phyloP scores from a whole-genome alignment of 139 green algal genomes.

The Micractinium conductrix region DNA sequence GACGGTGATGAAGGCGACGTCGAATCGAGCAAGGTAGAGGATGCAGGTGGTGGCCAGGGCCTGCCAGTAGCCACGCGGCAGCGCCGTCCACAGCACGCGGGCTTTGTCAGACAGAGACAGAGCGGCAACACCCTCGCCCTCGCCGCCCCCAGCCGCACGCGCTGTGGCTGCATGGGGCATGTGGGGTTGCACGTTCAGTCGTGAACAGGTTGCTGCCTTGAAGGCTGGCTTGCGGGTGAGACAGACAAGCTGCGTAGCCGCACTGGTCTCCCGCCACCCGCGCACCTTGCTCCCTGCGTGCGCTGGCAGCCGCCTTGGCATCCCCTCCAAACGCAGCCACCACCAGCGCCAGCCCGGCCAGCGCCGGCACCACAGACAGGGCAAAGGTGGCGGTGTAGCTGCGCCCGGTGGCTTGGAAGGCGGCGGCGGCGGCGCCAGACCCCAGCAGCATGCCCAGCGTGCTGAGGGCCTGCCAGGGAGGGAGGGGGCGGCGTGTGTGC shows the following conservation, averaged over 20 bases:
- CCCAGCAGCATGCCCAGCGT: constrained; percentile 80
- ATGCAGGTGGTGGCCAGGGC: constrained; percentile 73
- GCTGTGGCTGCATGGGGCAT: neutral
- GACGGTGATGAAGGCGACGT: constrained; percentile 81
- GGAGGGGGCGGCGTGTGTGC: neutral
- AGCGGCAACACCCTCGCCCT: constrained; percentile 13
- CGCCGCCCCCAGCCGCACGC: neutral
- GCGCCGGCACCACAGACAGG: constrained; percentile 62
- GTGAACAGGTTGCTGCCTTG: neutral
- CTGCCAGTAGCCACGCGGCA: constrained; percentile 85
- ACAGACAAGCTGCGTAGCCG: no score
- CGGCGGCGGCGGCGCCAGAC: constrained; percentile 48
- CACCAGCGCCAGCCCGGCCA: constrained; percentile 62
- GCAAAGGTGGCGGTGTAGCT: constrained; percentile 82
- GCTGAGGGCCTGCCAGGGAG: constrained; percentile 45
- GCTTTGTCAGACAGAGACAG: constrained; percentile 40
- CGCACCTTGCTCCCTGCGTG: neutral
- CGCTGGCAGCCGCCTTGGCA: neutral
- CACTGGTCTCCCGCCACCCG: neutral
- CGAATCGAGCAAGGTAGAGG: constrained; percentile 88
- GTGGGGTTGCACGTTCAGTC: neutral
- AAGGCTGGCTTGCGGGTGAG: no score
- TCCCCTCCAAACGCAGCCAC: constrained; percentile 16
- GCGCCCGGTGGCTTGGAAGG: constrained; percentile 64
- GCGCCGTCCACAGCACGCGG: constrained; percentile 53